Evolutionary conservation across 1,284 basidiomycete species (phyloP).

Genomic region (Apiotrichum gamsii): DNA sequence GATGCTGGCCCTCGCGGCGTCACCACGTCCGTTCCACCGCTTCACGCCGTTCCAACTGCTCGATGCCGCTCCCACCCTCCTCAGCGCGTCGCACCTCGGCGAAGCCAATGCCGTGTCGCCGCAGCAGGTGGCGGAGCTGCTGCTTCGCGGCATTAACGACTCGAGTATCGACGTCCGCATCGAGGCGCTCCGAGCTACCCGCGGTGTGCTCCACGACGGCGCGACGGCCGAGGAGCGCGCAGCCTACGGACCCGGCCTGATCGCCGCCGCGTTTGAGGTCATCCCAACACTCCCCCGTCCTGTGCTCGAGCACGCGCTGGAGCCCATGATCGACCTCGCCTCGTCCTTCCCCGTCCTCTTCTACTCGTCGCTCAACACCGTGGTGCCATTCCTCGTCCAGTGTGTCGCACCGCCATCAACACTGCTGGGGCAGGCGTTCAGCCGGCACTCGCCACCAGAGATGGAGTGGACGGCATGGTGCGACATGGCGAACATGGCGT

Average conservation of each 20-base stretch:
- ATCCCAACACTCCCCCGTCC: conserved; percentile 22
- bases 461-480: conserved; percentile 64
- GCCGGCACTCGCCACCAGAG: conserved; percentile 23
- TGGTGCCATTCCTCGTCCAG: conserved; percentile 57
- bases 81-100: conserved; percentile 21
- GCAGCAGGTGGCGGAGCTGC: conserved; percentile 30
- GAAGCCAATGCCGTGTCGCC: conserved; percentile 18
- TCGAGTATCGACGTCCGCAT: conserved; percentile 35
- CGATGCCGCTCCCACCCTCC: conserved; percentile 27
- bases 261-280: conserved; percentile 24
- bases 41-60: conserved; percentile 41
- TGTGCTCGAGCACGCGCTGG: conserved; percentile 47
- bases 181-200: conserved; percentile 38
- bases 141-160: conserved; percentile 36
- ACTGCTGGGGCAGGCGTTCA: conserved; percentile 22
- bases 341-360: conserved; percentile 60
- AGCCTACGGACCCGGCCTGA: conserved; percentile 22
- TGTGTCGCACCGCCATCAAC: conserved; percentile 29
- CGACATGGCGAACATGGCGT: conserved; percentile 55
- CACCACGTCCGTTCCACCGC: conserved; percentile 35
- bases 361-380: conserved; percentile 57
- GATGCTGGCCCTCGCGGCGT: conserved; percentile 31
- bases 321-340: conserved; percentile 65
- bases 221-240: conserved; percentile 28
- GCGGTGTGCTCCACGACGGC: conserved; percentile 30